Evolutionary conservation across 805 yeast species (phyloP).

Genomic region (Saccharomyces eubayanus): DNA sequence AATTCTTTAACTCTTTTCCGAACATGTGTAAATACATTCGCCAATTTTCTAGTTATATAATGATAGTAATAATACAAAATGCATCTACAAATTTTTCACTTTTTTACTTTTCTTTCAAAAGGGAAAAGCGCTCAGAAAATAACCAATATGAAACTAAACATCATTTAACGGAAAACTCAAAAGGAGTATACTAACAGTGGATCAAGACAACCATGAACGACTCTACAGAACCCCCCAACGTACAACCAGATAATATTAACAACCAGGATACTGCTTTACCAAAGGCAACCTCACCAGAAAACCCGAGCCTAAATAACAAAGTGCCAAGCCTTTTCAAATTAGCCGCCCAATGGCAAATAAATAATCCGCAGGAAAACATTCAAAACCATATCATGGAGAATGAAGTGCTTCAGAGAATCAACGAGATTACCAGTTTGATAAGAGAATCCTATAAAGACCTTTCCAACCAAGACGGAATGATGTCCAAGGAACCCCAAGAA

Average conservation of each 20-base stretch:
- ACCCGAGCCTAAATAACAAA: not conserved
- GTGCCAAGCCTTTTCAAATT: conserved; percentile 2
- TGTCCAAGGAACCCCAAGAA: conserved; percentile 3
- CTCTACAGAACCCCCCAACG: not conserved
- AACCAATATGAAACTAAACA: not conserved
- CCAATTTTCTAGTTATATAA: not conserved
- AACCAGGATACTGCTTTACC: not conserved
- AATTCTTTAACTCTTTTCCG: not conserved
- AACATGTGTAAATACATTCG: not conserved
- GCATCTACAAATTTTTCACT: not conserved
- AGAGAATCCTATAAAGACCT: conserved; percentile 1
- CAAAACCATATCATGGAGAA: conserved; percentile 12
- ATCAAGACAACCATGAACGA: not conserved
- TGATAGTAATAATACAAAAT: not conserved
- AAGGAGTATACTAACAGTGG: no score
- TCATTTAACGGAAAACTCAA: not conserved
- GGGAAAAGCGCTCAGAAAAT: not conserved
- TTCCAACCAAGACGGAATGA: conserved; percentile 5
- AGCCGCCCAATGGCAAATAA: conserved; percentile 24
- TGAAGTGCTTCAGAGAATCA: conserved; percentile 12
- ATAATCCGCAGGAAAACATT: conserved; percentile 7
- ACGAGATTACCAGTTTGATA: conserved; percentile 12
- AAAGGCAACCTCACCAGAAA: not conserved
- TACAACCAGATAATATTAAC: not conserved
- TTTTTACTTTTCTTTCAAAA: not conserved